phyloP scores from a whole-genome alignment of 345 rosid species.

The Physaria fendleri region DNA sequence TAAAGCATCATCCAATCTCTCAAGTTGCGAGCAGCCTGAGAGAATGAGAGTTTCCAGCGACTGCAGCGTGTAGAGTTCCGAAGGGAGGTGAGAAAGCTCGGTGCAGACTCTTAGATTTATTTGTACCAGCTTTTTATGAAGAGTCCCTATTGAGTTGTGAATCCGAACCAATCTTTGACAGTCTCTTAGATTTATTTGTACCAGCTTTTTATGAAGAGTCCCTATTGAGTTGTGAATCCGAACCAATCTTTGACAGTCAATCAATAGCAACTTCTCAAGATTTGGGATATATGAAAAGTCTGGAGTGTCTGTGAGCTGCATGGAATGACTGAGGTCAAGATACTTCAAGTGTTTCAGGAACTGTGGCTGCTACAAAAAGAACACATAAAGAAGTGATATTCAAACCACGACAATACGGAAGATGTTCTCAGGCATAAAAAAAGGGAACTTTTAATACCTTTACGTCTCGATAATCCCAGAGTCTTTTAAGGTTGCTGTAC shows the following conservation, averaged over 20 bases:
- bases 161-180: background rate
- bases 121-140: background rate
- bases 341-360: background rate
- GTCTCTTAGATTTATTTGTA: background rate
- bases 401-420: background rate
- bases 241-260: background rate
- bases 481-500: background rate
- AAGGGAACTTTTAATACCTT: too few species aligned
- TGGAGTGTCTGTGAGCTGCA: constrained; percentile 1
- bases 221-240: constrained; percentile 6
- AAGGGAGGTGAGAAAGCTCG: constrained; percentile 6
- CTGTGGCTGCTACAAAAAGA: background rate
- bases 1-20: constrained; percentile 6
- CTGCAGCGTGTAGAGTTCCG: background rate
- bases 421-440: background rate
- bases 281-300: constrained; percentile 9
- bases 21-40: constrained; percentile 7
- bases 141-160: constrained; percentile 12
- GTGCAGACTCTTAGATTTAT: background rate
- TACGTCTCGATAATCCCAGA: background rate
- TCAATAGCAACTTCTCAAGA: constrained; percentile 14
- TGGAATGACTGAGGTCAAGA: constrained; percentile 14
- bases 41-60: constrained; percentile 18
- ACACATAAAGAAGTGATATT: background rate
- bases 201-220: background rate